Evolutionary conservation across 176 grass and related monocot species (phyloP).

Genomic region (Oryza brachyantha): DNA sequence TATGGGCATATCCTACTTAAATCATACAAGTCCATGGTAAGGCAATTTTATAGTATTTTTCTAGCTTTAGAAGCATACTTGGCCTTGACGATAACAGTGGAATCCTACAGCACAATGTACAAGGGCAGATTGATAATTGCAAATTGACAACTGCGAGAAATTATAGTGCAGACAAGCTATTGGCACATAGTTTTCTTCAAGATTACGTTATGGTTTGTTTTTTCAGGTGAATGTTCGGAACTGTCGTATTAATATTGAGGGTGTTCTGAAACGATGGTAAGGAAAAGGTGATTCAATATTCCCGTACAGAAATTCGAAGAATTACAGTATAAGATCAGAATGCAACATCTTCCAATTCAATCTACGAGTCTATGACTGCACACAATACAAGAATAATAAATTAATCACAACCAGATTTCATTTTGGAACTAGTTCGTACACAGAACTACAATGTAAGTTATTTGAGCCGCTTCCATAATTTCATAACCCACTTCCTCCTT

Average conservation of each 20-base stretch:
- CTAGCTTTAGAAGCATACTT: too few relatives aligned
- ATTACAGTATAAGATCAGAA: neutral
- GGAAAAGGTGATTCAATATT: neutral
- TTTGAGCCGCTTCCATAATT: neutral
- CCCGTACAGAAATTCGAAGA: neutral
- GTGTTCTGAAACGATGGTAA: too few relatives aligned
- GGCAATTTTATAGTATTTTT: too few relatives aligned
- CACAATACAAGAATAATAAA: neutral
- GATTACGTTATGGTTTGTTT: neutral
- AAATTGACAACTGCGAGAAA: neutral
- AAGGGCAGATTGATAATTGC: too few relatives aligned
- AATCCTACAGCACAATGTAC: neutral
- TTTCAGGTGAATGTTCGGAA: neutral
- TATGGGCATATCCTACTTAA: too few relatives aligned
- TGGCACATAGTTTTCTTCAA: neutral
- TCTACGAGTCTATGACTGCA: neutral
- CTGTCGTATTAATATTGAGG: neutral
- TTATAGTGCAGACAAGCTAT: neutral
- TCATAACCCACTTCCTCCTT: neutral
- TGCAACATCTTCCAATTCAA: neutral
- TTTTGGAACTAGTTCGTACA: constrained; percentile 1
- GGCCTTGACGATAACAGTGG: neutral
- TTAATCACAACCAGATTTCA: neutral
- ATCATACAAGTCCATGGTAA: too few relatives aligned
- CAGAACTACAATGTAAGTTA: neutral